Percentiles rank a stretch among this genome's conserved stretches.
phyloP scores from a whole-genome alignment of 306 rosid species.

The Purshia tridentata region DNA sequence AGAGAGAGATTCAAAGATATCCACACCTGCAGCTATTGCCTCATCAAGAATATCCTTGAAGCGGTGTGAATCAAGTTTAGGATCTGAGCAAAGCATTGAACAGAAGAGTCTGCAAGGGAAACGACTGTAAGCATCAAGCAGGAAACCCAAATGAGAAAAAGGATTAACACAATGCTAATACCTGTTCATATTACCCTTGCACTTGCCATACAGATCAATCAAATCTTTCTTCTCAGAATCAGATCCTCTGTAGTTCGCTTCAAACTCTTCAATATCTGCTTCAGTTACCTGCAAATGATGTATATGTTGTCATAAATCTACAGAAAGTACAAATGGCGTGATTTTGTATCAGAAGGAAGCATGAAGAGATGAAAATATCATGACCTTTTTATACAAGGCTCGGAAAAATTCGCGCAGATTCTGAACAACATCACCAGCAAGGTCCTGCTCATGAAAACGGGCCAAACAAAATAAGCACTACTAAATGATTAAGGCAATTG shows the following conservation, averaged over 20 bases:
- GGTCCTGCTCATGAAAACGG: conserved; percentile 61
- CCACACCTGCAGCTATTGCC: conserved; percentile 67
- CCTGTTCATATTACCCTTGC: conserved; percentile 86
- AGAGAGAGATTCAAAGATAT: conserved; percentile 22
- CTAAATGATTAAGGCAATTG: neutral
- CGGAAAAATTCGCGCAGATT: conserved; percentile 60
- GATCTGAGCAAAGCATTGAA: conserved; percentile 96
- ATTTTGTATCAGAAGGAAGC: conserved; percentile 9
- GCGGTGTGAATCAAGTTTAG: conserved; percentile 78
- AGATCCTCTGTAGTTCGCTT: conserved; percentile 82
- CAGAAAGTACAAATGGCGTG: neutral
- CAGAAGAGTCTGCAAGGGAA: conserved; percentile 68
- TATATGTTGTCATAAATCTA: neutral
- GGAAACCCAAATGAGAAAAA: conserved; percentile 7
- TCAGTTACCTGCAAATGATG: conserved; percentile 61
- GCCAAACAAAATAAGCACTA: conserved; percentile 8
- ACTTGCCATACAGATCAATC: conserved; percentile 57
- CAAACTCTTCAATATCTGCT: conserved; percentile 84
- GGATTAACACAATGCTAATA: conserved; percentile 25
- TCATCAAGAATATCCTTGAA: conserved; percentile 79
- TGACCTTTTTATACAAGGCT: conserved; percentile 68
- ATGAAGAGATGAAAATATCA: conserved; percentile 6
- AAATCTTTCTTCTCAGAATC: conserved; percentile 81
- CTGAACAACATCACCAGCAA: conserved; percentile 68
- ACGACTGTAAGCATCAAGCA: conserved; percentile 22